Evolutionary conservation across 371 early-diverging fungal genomes (phyloP).

Genomic region (Coemansia linderi): DNA sequence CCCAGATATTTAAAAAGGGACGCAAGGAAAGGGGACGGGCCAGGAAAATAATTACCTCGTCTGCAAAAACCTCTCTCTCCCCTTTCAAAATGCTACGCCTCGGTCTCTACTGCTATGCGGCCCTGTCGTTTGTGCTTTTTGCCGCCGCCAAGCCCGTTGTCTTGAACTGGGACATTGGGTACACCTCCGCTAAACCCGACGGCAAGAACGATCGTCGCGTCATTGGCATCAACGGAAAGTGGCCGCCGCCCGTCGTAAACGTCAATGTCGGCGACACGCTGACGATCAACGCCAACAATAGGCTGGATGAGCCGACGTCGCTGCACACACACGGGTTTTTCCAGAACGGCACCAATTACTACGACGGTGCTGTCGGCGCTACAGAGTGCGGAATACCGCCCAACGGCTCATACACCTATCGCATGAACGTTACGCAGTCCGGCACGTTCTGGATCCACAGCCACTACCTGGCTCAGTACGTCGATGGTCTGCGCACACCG

Average conservation of each 20-base stretch:
- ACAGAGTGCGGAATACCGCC: slow-evolving; percentile 65
- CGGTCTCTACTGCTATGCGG: not conserved
- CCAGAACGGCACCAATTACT: slow-evolving; percentile 65
- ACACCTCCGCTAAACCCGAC: slow-evolving; percentile 67
- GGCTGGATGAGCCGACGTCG: slow-evolving; percentile 62
- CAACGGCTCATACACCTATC: slow-evolving; percentile 62
- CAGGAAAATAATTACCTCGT: not conserved
- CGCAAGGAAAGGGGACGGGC: not conserved
- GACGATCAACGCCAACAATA: slow-evolving; percentile 67
- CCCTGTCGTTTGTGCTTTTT: not conserved
- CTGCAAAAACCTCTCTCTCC: not conserved
- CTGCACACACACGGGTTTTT: slow-evolving; percentile 73
- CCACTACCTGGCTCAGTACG: slow-evolving; percentile 69
- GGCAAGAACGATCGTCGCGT: slow-evolving; percentile 65
- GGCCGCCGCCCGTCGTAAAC: slow-evolving; percentile 63
- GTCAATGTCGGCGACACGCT: slow-evolving; percentile 57
- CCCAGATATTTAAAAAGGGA: not conserved
- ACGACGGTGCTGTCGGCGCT: slow-evolving; percentile 66
- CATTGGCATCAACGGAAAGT: slow-evolving; percentile 70
- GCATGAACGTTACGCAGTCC: slow-evolving; percentile 60
- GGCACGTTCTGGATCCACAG: slow-evolving; percentile 81
- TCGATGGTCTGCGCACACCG: slow-evolving; percentile 79
- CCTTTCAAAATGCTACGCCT: not conserved
- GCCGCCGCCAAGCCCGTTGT: slow-evolving; percentile 59
- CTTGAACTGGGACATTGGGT: slow-evolving; percentile 72